phyloP scores from a whole-genome alignment of 2,329 filamentous ascomycete genomes.

The Penicillium sp. region DNA sequence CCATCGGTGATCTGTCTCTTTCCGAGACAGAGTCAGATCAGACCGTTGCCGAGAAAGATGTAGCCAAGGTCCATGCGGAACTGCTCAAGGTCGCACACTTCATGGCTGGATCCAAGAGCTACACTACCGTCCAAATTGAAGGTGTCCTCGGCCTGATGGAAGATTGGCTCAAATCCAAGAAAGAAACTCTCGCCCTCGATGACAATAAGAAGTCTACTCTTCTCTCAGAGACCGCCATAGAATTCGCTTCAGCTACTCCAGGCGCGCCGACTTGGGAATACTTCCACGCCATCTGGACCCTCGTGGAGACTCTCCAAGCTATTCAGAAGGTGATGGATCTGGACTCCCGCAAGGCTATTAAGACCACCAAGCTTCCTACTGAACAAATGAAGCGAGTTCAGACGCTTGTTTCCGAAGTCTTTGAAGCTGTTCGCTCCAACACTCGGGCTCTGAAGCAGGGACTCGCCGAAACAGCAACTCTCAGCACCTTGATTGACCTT shows the following conservation, averaged over 20 bases:
- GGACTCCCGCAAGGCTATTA: slow-evolving; percentile 34
- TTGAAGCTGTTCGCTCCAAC: slow-evolving; percentile 38
- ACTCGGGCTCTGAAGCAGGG: slow-evolving; percentile 39
- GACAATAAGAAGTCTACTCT: slow-evolving; percentile 22
- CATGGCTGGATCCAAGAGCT: slow-evolving; percentile 36
- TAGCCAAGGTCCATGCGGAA: slow-evolving; percentile 33
- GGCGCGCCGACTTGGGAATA: slow-evolving; percentile 44
- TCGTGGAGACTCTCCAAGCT: slow-evolving; percentile 45
- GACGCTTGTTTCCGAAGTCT: slow-evolving; percentile 26
- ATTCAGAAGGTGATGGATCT: slow-evolving; percentile 35
- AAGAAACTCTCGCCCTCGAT: slow-evolving; percentile 22
- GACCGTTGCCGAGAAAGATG: slow-evolving; percentile 38
- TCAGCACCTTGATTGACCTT: slow-evolving; percentile 44
- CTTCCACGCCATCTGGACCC: slow-evolving; percentile 40
- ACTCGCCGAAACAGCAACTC: slow-evolving; percentile 42
- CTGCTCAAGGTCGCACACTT: slow-evolving; percentile 36
- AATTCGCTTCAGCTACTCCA: slow-evolving; percentile 24
- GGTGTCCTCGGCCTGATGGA: slow-evolving; percentile 31
- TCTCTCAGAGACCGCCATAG: slow-evolving; percentile 27
- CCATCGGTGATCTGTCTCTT: slow-evolving; percentile 26
- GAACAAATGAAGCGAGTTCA: slow-evolving; percentile 35
- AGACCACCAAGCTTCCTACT: slow-evolving; percentile 34
- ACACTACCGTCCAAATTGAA: slow-evolving; percentile 32
- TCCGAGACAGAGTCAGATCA: slow-evolving; percentile 33
- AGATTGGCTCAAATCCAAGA: slow-evolving; percentile 33